Percentiles rank a stretch among this genome's conserved stretches.
These are phyloP conservation scores for Geranium brycei DNA, from an alignment of 345 rosid species.

Conservation along the genomic window DNA sequence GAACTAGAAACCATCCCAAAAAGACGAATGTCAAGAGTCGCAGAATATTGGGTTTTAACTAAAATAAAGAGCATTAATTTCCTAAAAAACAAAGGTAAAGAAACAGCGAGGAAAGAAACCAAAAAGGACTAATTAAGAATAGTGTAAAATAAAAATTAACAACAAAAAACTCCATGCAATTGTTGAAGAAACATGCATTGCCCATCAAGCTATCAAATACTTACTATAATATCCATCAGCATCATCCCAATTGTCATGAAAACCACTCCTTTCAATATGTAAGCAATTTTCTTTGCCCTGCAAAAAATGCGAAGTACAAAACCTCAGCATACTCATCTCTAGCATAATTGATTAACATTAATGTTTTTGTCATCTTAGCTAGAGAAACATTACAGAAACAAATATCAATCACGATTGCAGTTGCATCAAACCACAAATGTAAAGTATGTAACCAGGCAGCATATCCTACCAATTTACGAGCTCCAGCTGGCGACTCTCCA, in stretches of 20 bases:
- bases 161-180: background rate
- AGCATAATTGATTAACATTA: background rate
- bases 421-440: background rate
- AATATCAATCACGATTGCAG: background rate
- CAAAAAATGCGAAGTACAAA: constrained; percentile 18
- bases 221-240: constrained; percentile 95
- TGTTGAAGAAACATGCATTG: background rate
- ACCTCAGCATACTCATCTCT: constrained; percentile 3
- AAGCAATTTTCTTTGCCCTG: constrained; percentile 66
- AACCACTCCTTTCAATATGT: constrained; percentile 62
- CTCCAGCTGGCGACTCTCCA: constrained; percentile 84
- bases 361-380: background rate
- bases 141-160: background rate
- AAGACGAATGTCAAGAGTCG: too few relatives aligned
- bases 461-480: constrained; percentile 41
- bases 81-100: too few relatives aligned
- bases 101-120: background rate
- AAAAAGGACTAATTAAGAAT: background rate
- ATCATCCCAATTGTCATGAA: constrained; percentile 99
- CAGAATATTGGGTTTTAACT: too few relatives aligned
- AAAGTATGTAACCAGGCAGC: background rate
- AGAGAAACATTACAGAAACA: background rate
- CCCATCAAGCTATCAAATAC: constrained; percentile 12
- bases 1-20: background rate
- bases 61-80: too few relatives aligned